phyloP scores from a whole-genome alignment of 2,329 filamentous ascomycete genomes.

The Xylaria sp. region DNA sequence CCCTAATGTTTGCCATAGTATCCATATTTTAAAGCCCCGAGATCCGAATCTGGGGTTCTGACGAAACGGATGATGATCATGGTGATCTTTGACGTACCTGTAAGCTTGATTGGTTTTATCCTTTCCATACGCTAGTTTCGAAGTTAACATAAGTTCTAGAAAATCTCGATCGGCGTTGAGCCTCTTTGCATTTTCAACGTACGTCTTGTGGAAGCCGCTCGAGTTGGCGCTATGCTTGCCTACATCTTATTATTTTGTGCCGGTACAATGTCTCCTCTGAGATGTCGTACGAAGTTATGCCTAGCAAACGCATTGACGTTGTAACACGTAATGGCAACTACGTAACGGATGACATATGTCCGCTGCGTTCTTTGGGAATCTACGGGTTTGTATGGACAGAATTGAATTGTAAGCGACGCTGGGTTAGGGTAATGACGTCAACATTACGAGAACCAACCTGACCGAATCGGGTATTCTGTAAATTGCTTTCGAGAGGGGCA shows the following conservation, averaged over 20 bases:
- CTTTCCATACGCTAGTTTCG: not conserved
- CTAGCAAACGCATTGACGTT: not conserved
- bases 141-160: not conserved
- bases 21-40: conserved; percentile 5
- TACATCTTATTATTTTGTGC: not conserved
- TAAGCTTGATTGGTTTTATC: conserved; percentile 17
- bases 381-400: not conserved
- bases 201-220: not conserved
- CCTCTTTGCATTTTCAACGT: conserved; percentile 17
- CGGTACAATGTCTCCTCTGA: not conserved
- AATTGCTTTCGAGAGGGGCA: conserved; percentile 14
- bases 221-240: not conserved
- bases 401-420: not conserved
- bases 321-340: not conserved
- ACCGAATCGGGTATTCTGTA: conserved; percentile 7
- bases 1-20: conserved; percentile 1
- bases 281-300: not conserved
- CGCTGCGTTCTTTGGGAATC: conserved; percentile 1
- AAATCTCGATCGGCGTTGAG: conserved; percentile 24
- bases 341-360: conserved; percentile 19
- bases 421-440: conserved; percentile 21
- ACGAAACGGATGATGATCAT: conserved; percentile 11
- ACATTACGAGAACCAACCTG: not conserved
- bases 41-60: conserved; percentile 9
- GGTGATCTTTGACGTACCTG: conserved; percentile 12